A percentile compares a stretch with the other conserved stretches of the same genome.
Evolutionary conservation across 257 asterid species (phyloP).

Genomic region (Paulownia fortunei): DNA sequence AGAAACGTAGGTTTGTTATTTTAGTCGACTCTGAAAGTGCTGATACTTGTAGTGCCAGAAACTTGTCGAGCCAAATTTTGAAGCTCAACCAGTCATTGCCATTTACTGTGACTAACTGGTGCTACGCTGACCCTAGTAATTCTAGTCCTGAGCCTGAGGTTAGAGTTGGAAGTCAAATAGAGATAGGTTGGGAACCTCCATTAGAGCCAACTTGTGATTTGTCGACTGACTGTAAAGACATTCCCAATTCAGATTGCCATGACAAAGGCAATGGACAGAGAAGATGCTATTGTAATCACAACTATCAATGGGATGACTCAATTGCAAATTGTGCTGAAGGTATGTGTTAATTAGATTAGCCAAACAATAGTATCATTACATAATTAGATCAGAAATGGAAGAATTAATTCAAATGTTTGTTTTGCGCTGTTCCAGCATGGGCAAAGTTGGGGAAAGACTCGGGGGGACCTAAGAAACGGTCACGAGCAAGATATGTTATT

Average conservation of each 20-base stretch:
- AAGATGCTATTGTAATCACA: constrained; percentile 36
- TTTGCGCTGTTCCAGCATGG: not conserved
- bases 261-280: constrained; percentile 7
- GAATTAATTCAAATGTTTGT: not conserved
- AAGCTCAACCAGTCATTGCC: not conserved
- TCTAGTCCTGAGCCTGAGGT: not conserved
- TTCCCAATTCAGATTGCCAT: constrained; percentile 40
- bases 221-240: constrained; percentile 33
- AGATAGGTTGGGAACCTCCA: constrained; percentile 21
- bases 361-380: not conserved
- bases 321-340: constrained; percentile 35
- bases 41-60: not conserved
- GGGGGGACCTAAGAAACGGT: constrained; percentile 11
- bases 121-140: not conserved
- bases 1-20: not conserved
- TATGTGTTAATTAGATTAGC: not conserved
- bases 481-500: constrained; percentile 2
- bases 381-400: not conserved
- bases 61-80: not conserved
- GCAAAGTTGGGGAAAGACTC: not conserved
- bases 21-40: not conserved
- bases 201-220: constrained; percentile 37
- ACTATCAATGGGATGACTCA: constrained; percentile 32
- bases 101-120: not conserved
- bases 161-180: not conserved